Percentiles rank a stretch among this genome's conserved stretches.
Evolutionary conservation across 2,329 filamentous ascomycete genomes (phyloP).

Genomic region (Lachnellula subtilissima): DNA sequence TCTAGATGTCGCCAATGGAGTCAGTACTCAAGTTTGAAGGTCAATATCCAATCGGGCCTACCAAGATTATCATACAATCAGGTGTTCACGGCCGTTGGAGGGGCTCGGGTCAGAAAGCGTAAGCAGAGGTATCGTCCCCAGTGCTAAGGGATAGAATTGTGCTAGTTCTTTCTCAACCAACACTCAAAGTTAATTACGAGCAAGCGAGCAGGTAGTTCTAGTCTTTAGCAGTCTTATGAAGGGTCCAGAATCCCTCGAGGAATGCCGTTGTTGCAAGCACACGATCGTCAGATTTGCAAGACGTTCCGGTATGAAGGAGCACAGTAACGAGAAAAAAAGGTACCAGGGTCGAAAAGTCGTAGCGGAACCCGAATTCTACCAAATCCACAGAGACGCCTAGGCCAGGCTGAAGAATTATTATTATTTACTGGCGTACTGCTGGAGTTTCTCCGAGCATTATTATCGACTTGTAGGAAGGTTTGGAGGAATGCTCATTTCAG

Average conservation of each 20-base stretch:
- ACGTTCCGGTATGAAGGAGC: conserved; percentile 17
- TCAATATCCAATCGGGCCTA: conserved; percentile 7
- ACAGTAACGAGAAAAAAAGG: conserved; percentile 16
- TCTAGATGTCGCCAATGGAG: not conserved
- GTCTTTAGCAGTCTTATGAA: not conserved
- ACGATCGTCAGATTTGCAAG: conserved; percentile 10
- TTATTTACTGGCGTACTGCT: not conserved
- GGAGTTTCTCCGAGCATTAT: not conserved
- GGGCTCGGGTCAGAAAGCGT: not conserved
- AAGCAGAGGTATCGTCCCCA: not conserved
- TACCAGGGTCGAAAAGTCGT: conserved; percentile 18
- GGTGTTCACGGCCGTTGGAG: conserved; percentile 5
- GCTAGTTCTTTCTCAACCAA: not conserved
- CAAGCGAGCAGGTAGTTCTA: not conserved
- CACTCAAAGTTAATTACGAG: not conserved
- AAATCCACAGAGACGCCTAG: conserved; percentile 12
- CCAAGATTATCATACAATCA: conserved; percentile 6
- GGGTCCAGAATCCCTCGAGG: conserved; percentile 1
- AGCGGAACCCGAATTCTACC: conserved; percentile 14
- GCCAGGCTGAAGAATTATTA: conserved; percentile 7
- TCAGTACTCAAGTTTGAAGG: conserved; percentile 1
- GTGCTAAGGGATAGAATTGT: not conserved
- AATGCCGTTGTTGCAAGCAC: conserved; percentile 11
- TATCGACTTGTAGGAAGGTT: conserved; percentile 4
- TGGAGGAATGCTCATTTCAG: conserved; percentile 23